phyloP scores from a whole-genome alignment of 2,329 filamentous ascomycete genomes.

The Pseudogymnoascus sp. region DNA sequence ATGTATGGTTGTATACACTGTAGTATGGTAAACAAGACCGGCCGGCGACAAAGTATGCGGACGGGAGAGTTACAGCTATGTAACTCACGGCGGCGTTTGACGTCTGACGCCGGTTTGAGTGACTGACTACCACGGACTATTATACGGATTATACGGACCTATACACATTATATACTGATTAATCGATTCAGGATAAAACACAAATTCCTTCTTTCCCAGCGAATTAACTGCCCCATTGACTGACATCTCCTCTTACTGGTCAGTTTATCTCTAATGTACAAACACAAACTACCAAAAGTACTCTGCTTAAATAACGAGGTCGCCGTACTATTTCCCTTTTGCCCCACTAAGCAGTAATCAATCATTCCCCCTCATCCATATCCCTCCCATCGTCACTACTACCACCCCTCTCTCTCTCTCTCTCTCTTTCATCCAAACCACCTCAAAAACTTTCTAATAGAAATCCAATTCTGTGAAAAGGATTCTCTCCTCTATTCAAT shows the following conservation, averaged over 20 bases:
- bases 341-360: background rate
- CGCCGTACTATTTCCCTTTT: background rate
- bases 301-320: conserved; percentile 3
- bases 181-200: background rate
- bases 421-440: background rate
- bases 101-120: background rate
- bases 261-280: background rate
- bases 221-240: background rate
- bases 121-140: background rate
- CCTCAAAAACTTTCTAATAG: background rate
- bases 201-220: background rate
- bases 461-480: conserved; percentile 2
- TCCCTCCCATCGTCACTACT: background rate
- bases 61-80: background rate
- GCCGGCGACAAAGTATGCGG: background rate
- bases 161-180: background rate
- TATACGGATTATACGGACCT: background rate
- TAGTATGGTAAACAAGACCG: background rate
- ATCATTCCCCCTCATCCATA: background rate
- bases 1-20: background rate
- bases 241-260: background rate
- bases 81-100: background rate
- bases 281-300: background rate
- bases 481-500: background rate
- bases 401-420: background rate